phyloP scores from a whole-genome alignment of 169 alveolate species.

The Theileria luwenshuni region DNA sequence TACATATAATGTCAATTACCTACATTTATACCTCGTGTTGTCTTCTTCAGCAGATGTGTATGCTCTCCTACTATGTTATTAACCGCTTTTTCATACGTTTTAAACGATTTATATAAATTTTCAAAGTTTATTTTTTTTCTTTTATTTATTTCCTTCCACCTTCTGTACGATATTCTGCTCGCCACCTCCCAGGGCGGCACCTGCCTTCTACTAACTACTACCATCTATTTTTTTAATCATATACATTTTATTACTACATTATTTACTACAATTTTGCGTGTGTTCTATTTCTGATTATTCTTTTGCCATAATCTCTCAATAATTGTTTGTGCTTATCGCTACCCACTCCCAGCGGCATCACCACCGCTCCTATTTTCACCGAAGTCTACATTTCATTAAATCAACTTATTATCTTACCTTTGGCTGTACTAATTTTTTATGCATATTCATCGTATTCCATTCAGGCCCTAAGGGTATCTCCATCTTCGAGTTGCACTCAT shows the following conservation, averaged over 20 bases:
- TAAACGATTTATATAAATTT: conserved; percentile 1
- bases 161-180: conserved; percentile 44
- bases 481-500: conserved; percentile 64
- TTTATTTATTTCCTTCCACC: conserved; percentile 15
- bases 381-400: conserved; percentile 22
- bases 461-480: conserved; percentile 75
- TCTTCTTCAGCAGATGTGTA: neutral
- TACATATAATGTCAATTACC: neutral
- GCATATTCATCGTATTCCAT: conserved; percentile 84
- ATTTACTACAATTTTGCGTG: conserved; percentile 33
- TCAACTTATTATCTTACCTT: conserved; percentile 71
- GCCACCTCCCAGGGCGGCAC: conserved; percentile 66
- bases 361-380: conserved; percentile 55
- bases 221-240: neutral
- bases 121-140: neutral
- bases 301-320: conserved; percentile 43
- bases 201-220: conserved; percentile 13
- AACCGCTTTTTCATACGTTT: neutral
- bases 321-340: conserved; percentile 33
- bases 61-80: neutral
- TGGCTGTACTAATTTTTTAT: conserved; percentile 81
- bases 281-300: conserved; percentile 42
- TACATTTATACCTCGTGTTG: neutral
- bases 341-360: conserved; percentile 63
- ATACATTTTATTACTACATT: neutral